These are phyloP conservation scores for Neospora caninum DNA, from an alignment of 169 alveolate species.

Conservation along the genomic window DNA sequence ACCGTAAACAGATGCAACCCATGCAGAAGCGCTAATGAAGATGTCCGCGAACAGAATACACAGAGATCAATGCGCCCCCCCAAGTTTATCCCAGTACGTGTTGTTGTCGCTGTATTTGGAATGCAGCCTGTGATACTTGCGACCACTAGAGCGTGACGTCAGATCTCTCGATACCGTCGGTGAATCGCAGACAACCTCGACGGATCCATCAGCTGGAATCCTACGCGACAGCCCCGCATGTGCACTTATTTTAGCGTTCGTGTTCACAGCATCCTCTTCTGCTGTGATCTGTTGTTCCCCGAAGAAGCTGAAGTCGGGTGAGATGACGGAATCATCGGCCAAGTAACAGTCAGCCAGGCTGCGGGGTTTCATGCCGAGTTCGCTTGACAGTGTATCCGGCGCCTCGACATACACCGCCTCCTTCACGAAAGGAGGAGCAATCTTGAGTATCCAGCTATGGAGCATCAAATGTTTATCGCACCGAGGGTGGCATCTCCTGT, in stretches of 20 bases:
- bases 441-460: conserved; percentile 25
- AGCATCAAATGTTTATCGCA: neutral
- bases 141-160: neutral
- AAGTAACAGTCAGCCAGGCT: neutral
- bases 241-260: neutral
- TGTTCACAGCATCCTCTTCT: neutral
- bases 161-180: neutral
- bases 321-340: conserved; percentile 3
- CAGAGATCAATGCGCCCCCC: neutral
- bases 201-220: neutral
- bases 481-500: neutral
- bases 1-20: too few species aligned
- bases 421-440: neutral
- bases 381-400: neutral
- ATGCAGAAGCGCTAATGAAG: neutral
- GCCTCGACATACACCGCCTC: neutral
- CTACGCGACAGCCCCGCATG: neutral
- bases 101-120: conserved; percentile 9
- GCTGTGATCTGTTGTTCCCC: neutral
- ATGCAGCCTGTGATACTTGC: neutral
- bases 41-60: neutral
- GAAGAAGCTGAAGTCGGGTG: neutral
- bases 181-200: neutral
- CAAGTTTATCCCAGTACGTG: conserved; percentile 38
- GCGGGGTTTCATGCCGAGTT: neutral